Evolutionary conservation across 2,329 filamentous ascomycete genomes (phyloP).

Genomic region (Acarospora socialis): DNA sequence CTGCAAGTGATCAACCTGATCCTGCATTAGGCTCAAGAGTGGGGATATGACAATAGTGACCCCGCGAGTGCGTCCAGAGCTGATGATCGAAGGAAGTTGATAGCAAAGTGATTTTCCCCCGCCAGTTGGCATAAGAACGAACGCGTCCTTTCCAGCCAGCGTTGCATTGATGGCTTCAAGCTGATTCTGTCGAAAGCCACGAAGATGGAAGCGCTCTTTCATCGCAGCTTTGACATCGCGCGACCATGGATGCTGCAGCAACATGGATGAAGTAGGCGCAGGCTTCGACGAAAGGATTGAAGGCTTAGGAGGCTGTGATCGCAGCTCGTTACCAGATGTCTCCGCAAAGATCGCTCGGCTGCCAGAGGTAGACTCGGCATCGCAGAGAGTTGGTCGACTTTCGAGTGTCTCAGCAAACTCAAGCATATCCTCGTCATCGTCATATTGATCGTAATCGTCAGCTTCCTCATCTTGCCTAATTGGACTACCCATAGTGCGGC

Average conservation of each 20-base stretch:
- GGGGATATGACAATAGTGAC: slow-evolving; percentile 94
- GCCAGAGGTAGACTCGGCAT: slow-evolving; percentile 10
- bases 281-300: slow-evolving; percentile 20
- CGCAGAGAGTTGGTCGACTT: slow-evolving; percentile 14
- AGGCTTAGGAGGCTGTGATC: slow-evolving; percentile 13
- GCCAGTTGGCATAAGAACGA: slow-evolving; percentile 94
- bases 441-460: slow-evolving; percentile 27
- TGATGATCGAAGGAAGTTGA: slow-evolving; percentile 77
- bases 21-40: slow-evolving; percentile 88
- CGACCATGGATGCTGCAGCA: slow-evolving; percentile 66
- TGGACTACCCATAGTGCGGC: slow-evolving; percentile 29
- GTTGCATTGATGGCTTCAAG: slow-evolving; percentile 94
- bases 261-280: slow-evolving; percentile 18
- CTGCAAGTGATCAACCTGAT: slow-evolving; percentile 76
- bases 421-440: slow-evolving; percentile 31
- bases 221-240: slow-evolving; percentile 68
- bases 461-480: slow-evolving; percentile 20
- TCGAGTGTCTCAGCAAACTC: slow-evolving; percentile 27
- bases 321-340: slow-evolving; percentile 25
- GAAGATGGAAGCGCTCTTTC: slow-evolving; percentile 69
- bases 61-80: slow-evolving; percentile 64
- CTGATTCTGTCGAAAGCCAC: slow-evolving; percentile 80
- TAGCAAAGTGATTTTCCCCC: slow-evolving; percentile 96
- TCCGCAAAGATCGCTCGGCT: slow-evolving; percentile 27
- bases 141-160: slow-evolving; percentile 71